Evolutionary conservation across 1,284 basidiomycete genomes (phyloP), one percentile per base, ranked within the genome.

Genomic region (Naganishia cerealis): DNA sequence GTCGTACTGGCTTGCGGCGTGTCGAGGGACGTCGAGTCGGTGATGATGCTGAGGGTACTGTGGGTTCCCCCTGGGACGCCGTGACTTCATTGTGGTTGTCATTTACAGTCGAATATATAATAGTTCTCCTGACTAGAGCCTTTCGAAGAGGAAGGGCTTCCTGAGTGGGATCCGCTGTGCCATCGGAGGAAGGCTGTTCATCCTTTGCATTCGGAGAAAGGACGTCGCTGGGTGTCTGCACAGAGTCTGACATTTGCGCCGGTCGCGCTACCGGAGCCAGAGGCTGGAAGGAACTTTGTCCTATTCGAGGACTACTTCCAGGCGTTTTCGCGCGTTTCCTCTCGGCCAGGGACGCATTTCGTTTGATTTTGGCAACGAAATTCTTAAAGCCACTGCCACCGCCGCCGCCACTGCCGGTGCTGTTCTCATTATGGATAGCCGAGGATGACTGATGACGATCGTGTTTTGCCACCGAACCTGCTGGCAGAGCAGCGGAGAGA

Each of bases 291-390:
- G 50, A 6, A n/a, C 26, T 52, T 16, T 63, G 61, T 3, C 24
- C 21, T 16, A 46, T 40, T 40, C 50, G 50, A 16, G 61, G 61
- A 24, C 61, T 54, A 12, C 21, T 38, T 3, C 42, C 36, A 8
- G 62, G 52, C 42, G 53, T 56, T 33, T 54, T 65, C 12, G 67
- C 9, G 7, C 40, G 55, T 55, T 69, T 69, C 33, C 59, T 24
- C 12, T 56, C 63, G n/a, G 55, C 54, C 3, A 66, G 40, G 6
- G 67, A 69, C 8, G 67, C 61, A 33, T 65, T 69, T 21, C 67
- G 55, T 24, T 65, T 66, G 21, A 69, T 58, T 43, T 69, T 69
- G 50, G 67, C 67, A 5, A 69, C 26, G 13, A 69, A 62, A n/a
- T 48, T 57, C 39, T 69, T 69, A 15, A 69, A 39, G 3, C 62